These are phyloP conservation scores for Mycena belliarum DNA, from an alignment of 768 basidiomycete species.

Conservation along the genomic window DNA sequence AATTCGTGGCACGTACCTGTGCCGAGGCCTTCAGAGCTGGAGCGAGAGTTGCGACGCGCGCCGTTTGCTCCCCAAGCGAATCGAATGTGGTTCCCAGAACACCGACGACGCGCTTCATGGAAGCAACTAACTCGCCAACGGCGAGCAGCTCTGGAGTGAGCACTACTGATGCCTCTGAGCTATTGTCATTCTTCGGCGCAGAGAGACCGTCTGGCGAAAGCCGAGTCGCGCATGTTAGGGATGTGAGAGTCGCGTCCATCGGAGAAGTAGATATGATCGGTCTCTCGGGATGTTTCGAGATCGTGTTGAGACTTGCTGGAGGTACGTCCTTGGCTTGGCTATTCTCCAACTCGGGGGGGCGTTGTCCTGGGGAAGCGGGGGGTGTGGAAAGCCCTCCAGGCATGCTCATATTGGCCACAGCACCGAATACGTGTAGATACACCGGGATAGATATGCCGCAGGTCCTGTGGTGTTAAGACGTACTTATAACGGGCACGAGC, in stretches of 20 bases:
- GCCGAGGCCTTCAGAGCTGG: slow-evolving; percentile 45
- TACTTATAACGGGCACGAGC: slow-evolving; percentile 9
- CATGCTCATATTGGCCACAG: slow-evolving; percentile 11
- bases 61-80: slow-evolving; percentile 45
- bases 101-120: slow-evolving; percentile 45
- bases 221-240: slow-evolving; percentile 10
- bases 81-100: slow-evolving; percentile 46
- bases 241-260: slow-evolving; percentile 1
- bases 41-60: slow-evolving; percentile 42
- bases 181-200: background rate
- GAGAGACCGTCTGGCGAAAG: background rate
- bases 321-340: background rate
- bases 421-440: slow-evolving; percentile 11
- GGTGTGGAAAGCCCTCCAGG: slow-evolving; percentile 13
- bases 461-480: background rate
- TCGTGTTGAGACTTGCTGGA: background rate
- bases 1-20: slow-evolving; percentile 36
- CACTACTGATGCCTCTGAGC: background rate
- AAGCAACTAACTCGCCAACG: slow-evolving; percentile 44
- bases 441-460: background rate
- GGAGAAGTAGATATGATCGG: slow-evolving; percentile 4
- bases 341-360: background rate
- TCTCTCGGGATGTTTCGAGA: background rate
- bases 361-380: slow-evolving; percentile 10
- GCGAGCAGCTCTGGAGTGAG: slow-evolving; percentile 40